Conservation (phyloP, 1,284 basidiomycete genomes). For the Austropuccinia psidii region DNA sequence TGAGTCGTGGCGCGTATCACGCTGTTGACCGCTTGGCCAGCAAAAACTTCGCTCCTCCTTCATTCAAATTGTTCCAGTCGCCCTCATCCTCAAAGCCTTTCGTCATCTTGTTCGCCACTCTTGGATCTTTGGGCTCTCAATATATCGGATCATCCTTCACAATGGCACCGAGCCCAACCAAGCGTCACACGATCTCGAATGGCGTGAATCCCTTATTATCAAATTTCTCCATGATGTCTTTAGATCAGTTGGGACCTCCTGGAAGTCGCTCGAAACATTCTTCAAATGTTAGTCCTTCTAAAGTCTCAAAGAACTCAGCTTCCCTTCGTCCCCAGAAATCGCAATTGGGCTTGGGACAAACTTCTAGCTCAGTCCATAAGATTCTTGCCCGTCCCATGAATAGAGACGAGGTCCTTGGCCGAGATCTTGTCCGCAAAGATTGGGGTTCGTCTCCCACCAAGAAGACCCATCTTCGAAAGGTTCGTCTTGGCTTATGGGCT, state of each 20-base stretch:
- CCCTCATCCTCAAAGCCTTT: too few species aligned
- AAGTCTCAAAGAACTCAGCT: slow-evolving; percentile 13
- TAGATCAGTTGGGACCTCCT: background rate
- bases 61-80: too few species aligned
- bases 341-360: background rate
- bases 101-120: too few species aligned
- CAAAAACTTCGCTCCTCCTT: too few species aligned
- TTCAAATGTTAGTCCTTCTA: slow-evolving; percentile 9
- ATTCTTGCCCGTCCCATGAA: slow-evolving; percentile 18
- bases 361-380: background rate
- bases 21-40: too few species aligned
- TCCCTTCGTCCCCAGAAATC: background rate
- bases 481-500: slow-evolving; percentile 7
- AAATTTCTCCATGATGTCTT: slow-evolving; percentile 25
- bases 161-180: slow-evolving; percentile 31
- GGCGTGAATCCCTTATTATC: slow-evolving; percentile 8
- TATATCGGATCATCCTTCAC: too few species aligned
- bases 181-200: slow-evolving; percentile 19
- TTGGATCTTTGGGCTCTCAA: too few species aligned
- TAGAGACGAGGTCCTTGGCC: slow-evolving; percentile 24
- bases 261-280: background rate
- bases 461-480: slow-evolving; percentile 10
- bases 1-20: too few species aligned
- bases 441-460: slow-evolving; percentile 26
- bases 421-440: slow-evolving; percentile 31